phyloP scores from a whole-genome alignment of 2,329 filamentous ascomycete genomes.

The Cladosporium phlei region DNA sequence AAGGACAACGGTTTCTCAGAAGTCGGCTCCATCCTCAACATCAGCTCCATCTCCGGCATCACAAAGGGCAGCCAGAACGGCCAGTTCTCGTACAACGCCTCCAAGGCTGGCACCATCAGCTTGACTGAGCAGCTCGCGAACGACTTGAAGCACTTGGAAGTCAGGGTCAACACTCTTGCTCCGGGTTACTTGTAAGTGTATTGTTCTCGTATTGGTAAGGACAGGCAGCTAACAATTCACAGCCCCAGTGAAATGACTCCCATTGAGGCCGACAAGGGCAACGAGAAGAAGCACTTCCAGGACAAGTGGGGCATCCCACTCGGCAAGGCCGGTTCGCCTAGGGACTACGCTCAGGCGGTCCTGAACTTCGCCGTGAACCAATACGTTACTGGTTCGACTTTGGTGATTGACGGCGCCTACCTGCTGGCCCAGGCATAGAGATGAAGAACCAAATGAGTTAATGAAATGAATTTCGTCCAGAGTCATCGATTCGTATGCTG shows the following conservation, averaged over 20 bases:
- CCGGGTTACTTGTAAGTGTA: constrained; percentile 57
- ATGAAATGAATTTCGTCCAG: not conserved
- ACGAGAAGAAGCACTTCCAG: constrained; percentile 45
- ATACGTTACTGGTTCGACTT: constrained; percentile 60
- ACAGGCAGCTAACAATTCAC: no score
- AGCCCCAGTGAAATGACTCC: constrained; percentile 55
- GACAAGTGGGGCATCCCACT: constrained; percentile 35
- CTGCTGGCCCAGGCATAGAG: constrained; percentile 36
- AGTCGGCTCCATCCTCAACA: constrained; percentile 43
- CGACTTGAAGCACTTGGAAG: constrained; percentile 49
- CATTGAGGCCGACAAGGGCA: constrained; percentile 43
- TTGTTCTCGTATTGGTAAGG: no score
- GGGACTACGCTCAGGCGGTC: constrained; percentile 51
- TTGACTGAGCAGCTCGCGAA: constrained; percentile 53
- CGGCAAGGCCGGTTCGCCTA: constrained; percentile 37
- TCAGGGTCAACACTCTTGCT: constrained; percentile 54
- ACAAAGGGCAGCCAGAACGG: constrained; percentile 42
- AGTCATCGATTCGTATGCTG: not conserved
- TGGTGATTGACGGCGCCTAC: constrained; percentile 61
- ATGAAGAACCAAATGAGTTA: not conserved
- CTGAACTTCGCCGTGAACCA: constrained; percentile 51
- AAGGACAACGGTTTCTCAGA: constrained; percentile 38
- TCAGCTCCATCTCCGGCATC: constrained; percentile 41
- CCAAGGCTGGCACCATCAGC: constrained; percentile 49
- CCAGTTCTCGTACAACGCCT: constrained; percentile 46